These are phyloP conservation scores for Flaveria sonorensis DNA, from an alignment of 129 eudicot species.

Conservation along the genomic window DNA sequence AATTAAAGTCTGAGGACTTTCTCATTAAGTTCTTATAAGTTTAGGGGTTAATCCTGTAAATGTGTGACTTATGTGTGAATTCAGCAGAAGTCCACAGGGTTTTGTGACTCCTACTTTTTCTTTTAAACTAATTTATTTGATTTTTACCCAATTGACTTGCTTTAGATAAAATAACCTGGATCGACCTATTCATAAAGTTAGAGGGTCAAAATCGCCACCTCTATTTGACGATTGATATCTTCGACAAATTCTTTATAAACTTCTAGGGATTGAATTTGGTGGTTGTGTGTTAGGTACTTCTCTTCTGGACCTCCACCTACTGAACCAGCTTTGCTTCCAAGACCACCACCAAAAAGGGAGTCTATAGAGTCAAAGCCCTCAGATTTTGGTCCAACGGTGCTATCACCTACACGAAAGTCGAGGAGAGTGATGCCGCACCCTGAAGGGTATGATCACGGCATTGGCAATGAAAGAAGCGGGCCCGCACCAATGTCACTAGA, in stretches of 20 bases:
- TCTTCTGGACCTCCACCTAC: constrained; percentile 86
- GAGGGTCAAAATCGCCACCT: background rate
- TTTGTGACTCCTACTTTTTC: too few species aligned
- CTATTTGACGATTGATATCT: background rate
- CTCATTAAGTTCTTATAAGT: too few species aligned
- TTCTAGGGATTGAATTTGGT: background rate
- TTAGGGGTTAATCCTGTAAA: too few species aligned
- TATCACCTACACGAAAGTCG: constrained; percentile 88
- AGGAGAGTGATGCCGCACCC: constrained; percentile 86
- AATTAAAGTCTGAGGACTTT: too few species aligned
- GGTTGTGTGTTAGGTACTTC: constrained; percentile 56
- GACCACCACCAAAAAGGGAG: constrained; percentile 84
- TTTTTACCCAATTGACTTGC: too few species aligned
- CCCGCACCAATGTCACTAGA: constrained; percentile 87
- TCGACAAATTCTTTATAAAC: background rate
- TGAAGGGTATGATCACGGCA: constrained; percentile 67
- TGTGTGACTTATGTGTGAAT: too few species aligned
- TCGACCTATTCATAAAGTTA: background rate
- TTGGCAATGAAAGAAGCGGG: constrained; percentile 68
- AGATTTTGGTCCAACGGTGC: constrained; percentile 61
- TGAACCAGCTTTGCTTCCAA: constrained; percentile 77
- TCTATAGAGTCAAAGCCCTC: constrained; percentile 50
- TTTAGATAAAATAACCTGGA: background rate
- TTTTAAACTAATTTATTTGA: too few species aligned
- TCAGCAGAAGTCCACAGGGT: too few species aligned